A percentile compares a stretch with the other conserved stretches of the same genome.
These are phyloP conservation scores for Multifurca ochricompacta DNA, from an alignment of 768 basidiomycete genomes.

Conservation along the genomic window DNA sequence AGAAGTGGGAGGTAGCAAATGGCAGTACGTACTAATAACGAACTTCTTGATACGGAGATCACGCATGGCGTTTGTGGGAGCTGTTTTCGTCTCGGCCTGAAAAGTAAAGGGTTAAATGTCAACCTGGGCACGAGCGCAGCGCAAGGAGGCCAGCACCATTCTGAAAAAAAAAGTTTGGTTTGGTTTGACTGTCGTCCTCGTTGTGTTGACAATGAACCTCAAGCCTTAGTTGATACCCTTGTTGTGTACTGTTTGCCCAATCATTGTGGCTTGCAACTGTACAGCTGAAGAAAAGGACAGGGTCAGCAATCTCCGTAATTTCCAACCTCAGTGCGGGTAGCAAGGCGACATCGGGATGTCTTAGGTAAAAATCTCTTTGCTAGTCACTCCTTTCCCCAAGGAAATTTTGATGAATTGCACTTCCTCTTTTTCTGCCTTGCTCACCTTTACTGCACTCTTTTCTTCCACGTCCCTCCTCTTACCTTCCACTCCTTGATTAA, in stretches of 20 bases:
- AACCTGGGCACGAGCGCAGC: background rate
- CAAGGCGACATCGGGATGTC: background rate
- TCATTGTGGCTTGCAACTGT: background rate
- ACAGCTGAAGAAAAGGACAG: background rate
- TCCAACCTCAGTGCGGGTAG: background rate
- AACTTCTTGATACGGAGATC: conserved; percentile 99
- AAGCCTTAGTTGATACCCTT: background rate
- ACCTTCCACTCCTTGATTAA: background rate
- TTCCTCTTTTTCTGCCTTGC: background rate
- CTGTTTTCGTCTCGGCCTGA: conserved; percentile 81
- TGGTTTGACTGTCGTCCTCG: background rate
- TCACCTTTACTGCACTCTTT: background rate
- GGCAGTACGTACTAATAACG: conserved; percentile 89
- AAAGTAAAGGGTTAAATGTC: background rate
- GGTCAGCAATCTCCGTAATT: background rate
- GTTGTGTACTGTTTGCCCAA: background rate
- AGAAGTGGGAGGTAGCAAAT: conserved; percentile 5
- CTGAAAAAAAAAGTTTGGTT: no score
- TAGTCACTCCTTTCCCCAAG: background rate
- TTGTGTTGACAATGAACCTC: no score
- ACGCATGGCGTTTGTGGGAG: conserved; percentile 84
- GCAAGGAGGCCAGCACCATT: no score
- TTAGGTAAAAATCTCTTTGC: background rate
- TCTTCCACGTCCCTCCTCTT: no score
- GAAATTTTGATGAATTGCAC: background rate